Percentiles rank a stretch among this genome's conserved stretches.
phyloP scores from a whole-genome alignment of 345 rosid genomes.

The Ceriops decandra region DNA sequence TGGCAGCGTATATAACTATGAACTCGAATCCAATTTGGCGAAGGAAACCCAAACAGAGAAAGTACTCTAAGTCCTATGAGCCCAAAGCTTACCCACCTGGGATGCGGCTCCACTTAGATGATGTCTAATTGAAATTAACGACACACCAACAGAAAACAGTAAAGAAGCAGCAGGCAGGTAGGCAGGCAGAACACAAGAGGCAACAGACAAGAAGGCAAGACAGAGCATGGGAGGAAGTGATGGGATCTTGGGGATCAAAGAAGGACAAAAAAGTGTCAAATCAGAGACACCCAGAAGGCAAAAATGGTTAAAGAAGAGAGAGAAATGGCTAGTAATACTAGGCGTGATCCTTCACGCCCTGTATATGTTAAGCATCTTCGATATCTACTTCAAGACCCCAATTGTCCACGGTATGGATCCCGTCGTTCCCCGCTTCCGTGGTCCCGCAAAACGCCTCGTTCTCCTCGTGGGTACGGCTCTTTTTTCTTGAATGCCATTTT shows the following conservation, averaged over 20 bases:
- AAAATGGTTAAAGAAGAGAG: constrained; percentile 62
- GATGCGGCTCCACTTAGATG: no score
- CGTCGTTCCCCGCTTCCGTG: constrained; percentile 63
- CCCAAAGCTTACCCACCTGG: no score
- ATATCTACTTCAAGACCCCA: constrained; percentile 94
- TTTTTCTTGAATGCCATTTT: not conserved
- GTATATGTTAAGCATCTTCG: constrained; percentile 94
- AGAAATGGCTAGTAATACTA: constrained; percentile 70
- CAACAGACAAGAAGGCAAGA: not conserved
- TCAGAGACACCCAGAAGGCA: constrained; percentile 25
- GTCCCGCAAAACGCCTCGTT: constrained; percentile 89
- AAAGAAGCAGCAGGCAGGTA: not conserved
- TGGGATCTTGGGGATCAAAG: constrained; percentile 70
- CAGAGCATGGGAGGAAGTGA: constrained; percentile 41
- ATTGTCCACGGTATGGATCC: constrained; percentile 96
- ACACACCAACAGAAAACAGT: not conserved
- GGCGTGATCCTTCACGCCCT: constrained; percentile 85
- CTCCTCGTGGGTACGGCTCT: constrained; percentile 61
- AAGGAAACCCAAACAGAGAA: no score
- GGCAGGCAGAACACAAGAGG: not conserved
- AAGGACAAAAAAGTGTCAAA: constrained; percentile 26
- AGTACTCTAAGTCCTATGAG: no score
- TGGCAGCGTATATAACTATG: no score
- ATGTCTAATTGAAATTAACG: no score
- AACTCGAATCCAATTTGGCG: no score